Percentiles rank a stretch among this genome's conserved stretches.
Conservation (phyloP, 225 moss, liverwort and hornwort species). For the Sphagnum contortum region DNA sequence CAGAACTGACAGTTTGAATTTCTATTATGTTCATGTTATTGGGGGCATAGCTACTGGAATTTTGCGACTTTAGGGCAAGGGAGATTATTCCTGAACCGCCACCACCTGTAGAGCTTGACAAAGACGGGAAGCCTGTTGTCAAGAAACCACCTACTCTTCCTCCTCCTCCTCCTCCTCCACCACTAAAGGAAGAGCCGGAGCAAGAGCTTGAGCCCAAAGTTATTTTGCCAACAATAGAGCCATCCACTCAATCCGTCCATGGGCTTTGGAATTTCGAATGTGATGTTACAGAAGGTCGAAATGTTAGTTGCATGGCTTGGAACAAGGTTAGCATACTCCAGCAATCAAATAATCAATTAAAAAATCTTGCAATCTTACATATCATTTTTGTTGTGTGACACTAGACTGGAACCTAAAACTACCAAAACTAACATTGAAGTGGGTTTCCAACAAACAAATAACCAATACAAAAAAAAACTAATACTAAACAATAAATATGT, state of each 20-base stretch:
- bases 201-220: constrained; percentile 25
- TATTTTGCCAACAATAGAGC: constrained; percentile 34
- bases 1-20: too few relatives aligned
- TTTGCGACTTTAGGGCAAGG: constrained; percentile 68
- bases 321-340: constrained; percentile 45
- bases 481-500: too few relatives aligned
- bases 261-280: constrained; percentile 74
- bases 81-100: constrained; percentile 30
- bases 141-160: constrained; percentile 18
- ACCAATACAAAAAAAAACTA: too few relatives aligned
- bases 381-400: too few relatives aligned
- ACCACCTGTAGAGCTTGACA: constrained; percentile 21
- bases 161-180: constrained; percentile 15
- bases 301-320: constrained; percentile 91
- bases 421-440: too few relatives aligned
- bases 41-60: constrained; percentile 49
- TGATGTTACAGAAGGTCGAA: constrained; percentile 58
- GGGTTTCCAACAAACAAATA: too few relatives aligned
- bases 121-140: constrained; percentile 18
- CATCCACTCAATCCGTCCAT: constrained; percentile 52
- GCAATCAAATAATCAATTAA: too few relatives aligned
- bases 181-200: constrained; percentile 22
- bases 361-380: too few relatives aligned
- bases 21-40: too few relatives aligned
- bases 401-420: too few relatives aligned